A percentile compares a stretch with the other conserved stretches of the same genome.
These are phyloP conservation scores for Calocybe indica DNA, from an alignment of 768 basidiomycete genomes.

Conservation along the genomic window DNA sequence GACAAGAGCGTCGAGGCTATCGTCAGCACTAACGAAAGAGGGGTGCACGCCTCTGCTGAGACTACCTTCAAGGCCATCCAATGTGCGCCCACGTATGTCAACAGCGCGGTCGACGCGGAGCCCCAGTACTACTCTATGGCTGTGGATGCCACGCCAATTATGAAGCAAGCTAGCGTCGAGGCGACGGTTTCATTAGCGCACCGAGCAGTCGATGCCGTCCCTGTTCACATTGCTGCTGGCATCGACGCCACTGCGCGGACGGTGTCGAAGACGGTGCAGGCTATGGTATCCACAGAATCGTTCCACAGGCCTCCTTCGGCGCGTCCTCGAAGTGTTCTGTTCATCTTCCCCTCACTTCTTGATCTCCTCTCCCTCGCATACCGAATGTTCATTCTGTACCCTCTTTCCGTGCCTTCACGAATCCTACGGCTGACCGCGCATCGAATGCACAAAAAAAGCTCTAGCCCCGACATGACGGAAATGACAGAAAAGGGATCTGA, in stretches of 20 bases:
- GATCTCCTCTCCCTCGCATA: slow-evolving; percentile 42
- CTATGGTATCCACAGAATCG: slow-evolving; percentile 15
- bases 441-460: too few relatives aligned
- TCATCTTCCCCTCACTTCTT: slow-evolving; percentile 33
- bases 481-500: too few relatives aligned
- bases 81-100: slow-evolving; percentile 26
- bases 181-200: slow-evolving; percentile 21
- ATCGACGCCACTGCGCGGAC: slow-evolving; percentile 39
- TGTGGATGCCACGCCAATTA: slow-evolving; percentile 19
- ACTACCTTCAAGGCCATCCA: slow-evolving; percentile 28
- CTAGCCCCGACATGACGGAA: too few relatives aligned
- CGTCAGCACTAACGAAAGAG: slow-evolving; percentile 22
- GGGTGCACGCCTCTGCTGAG: slow-evolving; percentile 24
- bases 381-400: slow-evolving; percentile 41
- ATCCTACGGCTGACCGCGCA: slow-evolving; percentile 14
- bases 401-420: slow-evolving; percentile 43
- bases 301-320: slow-evolving; percentile 8
- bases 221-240: slow-evolving; percentile 32
- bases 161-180: slow-evolving; percentile 15
- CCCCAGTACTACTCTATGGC: slow-evolving; percentile 22
- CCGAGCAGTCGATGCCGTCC: slow-evolving; percentile 41
- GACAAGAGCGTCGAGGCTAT: slow-evolving; percentile 47
- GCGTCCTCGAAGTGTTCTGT: slow-evolving; percentile 16
- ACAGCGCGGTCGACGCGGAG: slow-evolving; percentile 27
- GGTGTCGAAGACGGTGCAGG: slow-evolving; percentile 27